These are phyloP conservation scores for Monilinia laxa DNA, from an alignment of 2,329 filamentous ascomycete species.

Conservation along the genomic window DNA sequence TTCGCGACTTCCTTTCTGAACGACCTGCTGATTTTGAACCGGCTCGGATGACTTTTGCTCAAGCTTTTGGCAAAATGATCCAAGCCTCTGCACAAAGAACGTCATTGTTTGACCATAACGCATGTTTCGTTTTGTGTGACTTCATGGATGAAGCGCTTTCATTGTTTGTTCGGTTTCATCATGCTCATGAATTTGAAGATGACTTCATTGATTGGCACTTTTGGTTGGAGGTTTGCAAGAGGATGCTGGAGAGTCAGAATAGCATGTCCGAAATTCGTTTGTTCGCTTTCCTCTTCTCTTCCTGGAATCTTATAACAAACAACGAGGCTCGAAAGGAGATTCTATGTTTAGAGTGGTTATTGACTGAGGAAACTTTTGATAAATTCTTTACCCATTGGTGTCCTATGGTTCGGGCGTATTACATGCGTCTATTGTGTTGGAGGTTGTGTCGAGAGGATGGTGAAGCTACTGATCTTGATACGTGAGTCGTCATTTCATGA, in stretches of 20 bases:
- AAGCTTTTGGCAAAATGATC: constrained; percentile 60
- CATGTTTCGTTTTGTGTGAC: constrained; percentile 72
- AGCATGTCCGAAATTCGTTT: constrained; percentile 69
- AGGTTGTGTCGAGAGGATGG: constrained; percentile 63
- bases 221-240: constrained; percentile 65
- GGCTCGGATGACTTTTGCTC: constrained; percentile 60
- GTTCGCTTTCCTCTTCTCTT: constrained; percentile 65
- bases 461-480: constrained; percentile 52
- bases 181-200: constrained; percentile 43
- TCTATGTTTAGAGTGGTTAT: constrained; percentile 61
- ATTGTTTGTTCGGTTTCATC: constrained; percentile 60
- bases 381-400: constrained; percentile 73
- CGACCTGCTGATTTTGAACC: constrained; percentile 51
- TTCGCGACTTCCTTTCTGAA: constrained; percentile 67
- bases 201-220: constrained; percentile 62
- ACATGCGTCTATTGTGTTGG: constrained; percentile 71
- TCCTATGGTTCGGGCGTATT: constrained; percentile 75
- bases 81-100: constrained; percentile 62
- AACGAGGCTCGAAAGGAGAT: constrained; percentile 57
- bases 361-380: constrained; percentile 62
- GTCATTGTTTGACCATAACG: constrained; percentile 67
- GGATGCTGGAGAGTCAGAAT: constrained; percentile 69
- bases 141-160: constrained; percentile 67
- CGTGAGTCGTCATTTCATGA: constrained; percentile 46
- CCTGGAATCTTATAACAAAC: constrained; percentile 60